Base-by-base conservation (phyloP, 2,329 filamentous ascomycete species). In the Xylaria sp. region DNA sequence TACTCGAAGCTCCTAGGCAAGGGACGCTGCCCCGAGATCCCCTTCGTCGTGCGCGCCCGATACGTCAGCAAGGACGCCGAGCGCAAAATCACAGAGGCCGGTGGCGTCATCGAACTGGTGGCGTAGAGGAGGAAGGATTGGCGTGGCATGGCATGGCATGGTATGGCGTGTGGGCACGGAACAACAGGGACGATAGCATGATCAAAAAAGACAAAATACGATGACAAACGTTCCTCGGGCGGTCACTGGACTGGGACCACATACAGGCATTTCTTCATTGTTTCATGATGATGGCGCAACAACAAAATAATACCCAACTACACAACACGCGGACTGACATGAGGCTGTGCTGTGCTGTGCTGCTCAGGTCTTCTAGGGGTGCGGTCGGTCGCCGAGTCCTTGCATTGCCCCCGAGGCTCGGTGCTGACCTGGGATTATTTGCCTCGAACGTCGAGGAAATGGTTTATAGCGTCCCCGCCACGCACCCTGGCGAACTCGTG, bases 1-100 rank as follows among this genome's bases (percentile, higher is more conserved):
- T 99, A 98, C 89, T 91, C 93, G 78, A 99, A 99, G 87, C 89
- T 99, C 72, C 91, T 99, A 79, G 96, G 95, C 80, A 99, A 99
- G 89, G 95, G 95, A 82, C 90, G 94, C 78, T 85, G 98, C 76
- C 94, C 95, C 76, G 85, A 94, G 77, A 87, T 98, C 76, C 95
- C 95, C 72, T 82, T 99, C 75, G 92, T 99, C 76, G 93, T 99
- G 72, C 92, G 92, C 78, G 94, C 95, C 73, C 87, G 95, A 80
- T 98, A 93, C 86, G 91, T 99, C 83, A 93, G 89, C 87, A 90
- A 91, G 80, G 89, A 97, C 80, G 95, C 95, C 72, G 95, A 99
- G 90, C 87, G 92, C 85, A 99, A 99, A 91, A 97, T 99, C 83
- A 96, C 91, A 80, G 92, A 95, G 82, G 94, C 93, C 76, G 95